A percentile compares a stretch with the other conserved stretches of the same genome.
Evolutionary conservation across 202 grass and related monocot species (phyloP).

Genomic region (Brachypodium distachyon): DNA sequence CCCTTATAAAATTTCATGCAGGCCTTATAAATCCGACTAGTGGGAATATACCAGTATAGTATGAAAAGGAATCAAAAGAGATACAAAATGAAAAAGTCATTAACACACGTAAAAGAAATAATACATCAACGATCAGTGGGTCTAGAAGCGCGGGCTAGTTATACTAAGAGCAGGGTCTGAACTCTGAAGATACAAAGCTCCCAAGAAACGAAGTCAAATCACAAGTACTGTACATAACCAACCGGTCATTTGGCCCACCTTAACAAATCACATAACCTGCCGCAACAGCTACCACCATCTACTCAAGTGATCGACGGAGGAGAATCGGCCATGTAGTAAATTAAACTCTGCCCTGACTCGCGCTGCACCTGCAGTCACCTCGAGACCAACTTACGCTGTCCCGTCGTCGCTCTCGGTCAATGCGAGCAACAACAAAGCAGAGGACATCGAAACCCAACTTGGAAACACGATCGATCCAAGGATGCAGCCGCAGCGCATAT

Average conservation of each 20-base stretch:
- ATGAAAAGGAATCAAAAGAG: no score
- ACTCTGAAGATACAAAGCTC: no score
- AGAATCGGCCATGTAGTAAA: neutral
- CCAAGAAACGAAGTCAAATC: neutral
- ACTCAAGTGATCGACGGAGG: neutral
- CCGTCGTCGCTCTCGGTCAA: neutral
- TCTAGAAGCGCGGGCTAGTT: no score
- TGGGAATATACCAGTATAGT: no score
- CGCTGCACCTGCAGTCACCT: neutral
- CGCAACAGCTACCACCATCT: neutral
- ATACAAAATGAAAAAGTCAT: no score
- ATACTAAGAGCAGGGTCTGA: no score
- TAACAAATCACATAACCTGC: neutral
- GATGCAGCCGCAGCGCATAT: neutral
- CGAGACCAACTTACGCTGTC: neutral
- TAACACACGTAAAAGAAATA: no score
- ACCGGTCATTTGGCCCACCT: neutral
- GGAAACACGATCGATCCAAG: neutral
- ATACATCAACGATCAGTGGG: no score
- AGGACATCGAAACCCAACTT: neutral
- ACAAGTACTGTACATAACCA: neutral
- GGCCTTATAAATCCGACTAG: no score
- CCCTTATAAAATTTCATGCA: no score
- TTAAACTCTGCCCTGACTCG: neutral
- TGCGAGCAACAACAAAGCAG: neutral